Evolutionary conservation across 768 basidiomycete genomes (phyloP).

Genomic region (Dacryopinax spathularia): DNA sequence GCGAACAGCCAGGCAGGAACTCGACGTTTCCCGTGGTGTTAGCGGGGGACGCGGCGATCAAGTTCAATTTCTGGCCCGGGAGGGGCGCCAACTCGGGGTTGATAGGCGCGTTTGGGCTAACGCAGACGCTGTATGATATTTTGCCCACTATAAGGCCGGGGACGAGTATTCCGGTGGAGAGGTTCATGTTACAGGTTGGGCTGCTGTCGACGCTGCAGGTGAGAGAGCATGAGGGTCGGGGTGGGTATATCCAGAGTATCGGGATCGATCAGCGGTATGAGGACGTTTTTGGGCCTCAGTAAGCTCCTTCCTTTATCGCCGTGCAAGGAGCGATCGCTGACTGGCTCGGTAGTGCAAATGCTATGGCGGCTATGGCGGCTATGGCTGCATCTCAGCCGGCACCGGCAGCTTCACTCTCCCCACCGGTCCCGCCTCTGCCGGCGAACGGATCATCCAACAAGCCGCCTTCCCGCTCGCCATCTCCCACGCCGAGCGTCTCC

Average conservation of each 20-base stretch:
- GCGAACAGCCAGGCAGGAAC: neutral
- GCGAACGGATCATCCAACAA: neutral
- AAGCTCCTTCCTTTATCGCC: neutral
- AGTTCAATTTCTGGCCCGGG: neutral
- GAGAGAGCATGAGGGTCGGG: neutral
- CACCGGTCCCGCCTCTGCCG: neutral
- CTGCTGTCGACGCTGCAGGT: neutral
- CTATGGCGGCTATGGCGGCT: neutral
- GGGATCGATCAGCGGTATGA: conserved; percentile 2
- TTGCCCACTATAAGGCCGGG: neutral
- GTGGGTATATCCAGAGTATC: neutral
- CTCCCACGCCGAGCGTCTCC: neutral
- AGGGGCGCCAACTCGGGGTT: neutral
- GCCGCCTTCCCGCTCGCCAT: neutral
- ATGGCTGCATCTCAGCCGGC: neutral
- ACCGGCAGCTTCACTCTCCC: neutral
- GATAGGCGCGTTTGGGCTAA: neutral
- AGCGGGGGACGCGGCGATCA: neutral
- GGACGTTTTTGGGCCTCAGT: neutral
- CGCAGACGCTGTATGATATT: neutral
- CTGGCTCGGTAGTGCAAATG: too few relatives aligned
- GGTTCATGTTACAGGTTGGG: neutral
- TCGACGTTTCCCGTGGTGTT: neutral
- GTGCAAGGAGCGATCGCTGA: neutral
- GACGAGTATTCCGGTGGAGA: neutral